Conservation (phyloP, 352 stramenopile genomes). For the Phytopythium vexans region DNA sequence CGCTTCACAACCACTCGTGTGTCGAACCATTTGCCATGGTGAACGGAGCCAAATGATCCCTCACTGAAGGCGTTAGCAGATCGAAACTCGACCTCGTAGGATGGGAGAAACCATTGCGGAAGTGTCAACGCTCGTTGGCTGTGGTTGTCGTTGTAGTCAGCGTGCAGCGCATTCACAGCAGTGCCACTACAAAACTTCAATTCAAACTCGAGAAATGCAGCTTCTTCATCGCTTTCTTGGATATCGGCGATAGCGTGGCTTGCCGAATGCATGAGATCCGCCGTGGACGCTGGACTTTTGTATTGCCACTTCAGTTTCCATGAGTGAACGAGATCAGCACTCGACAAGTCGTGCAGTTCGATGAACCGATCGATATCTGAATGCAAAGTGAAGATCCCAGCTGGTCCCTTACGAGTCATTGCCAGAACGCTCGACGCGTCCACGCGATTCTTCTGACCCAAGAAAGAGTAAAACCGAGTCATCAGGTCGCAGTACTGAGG, state of each 20-base stretch:
- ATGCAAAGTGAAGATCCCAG: too few species aligned
- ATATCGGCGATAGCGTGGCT: too few species aligned
- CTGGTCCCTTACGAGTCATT: too few species aligned
- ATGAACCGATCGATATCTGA: neutral
- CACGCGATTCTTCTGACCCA: too few species aligned
- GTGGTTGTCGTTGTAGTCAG: too few species aligned
- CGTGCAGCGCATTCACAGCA: neutral
- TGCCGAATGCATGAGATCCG: too few species aligned
- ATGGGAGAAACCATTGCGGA: neutral
- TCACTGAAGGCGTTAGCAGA: neutral
- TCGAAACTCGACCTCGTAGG: neutral
- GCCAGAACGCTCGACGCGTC: too few species aligned
- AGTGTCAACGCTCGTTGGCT: neutral
- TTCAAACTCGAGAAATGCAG: neutral
- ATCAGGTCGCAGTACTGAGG: too few species aligned
- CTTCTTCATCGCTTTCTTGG: too few species aligned
- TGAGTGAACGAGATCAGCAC: neutral
- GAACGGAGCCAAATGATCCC: constrained; percentile 11
- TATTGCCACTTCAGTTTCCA: neutral
- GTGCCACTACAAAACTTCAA: neutral
- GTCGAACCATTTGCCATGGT: constrained; percentile 11
- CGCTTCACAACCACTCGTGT: constrained; percentile 14
- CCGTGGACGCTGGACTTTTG: too few species aligned
- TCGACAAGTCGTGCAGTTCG: neutral
- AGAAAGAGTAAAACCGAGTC: too few species aligned